Base-by-base conservation (phyloP, 139 green algal genomes). In the Chlorella sp. region DNA sequence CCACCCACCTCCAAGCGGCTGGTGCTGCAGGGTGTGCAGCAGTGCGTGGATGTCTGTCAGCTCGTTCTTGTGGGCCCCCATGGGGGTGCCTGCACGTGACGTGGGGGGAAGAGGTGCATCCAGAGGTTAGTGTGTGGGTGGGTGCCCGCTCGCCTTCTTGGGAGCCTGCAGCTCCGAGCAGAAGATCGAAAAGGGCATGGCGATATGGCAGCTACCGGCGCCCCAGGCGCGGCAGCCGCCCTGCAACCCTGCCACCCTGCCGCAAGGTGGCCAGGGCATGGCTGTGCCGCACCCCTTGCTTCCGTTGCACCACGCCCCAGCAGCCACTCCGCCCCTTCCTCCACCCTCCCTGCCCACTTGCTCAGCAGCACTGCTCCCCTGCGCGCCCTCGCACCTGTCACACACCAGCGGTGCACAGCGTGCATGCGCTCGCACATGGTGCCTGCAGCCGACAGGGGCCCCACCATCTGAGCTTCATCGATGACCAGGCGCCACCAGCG, bases 391-490 rank as follows among this genome's bases (percentile, higher is more conserved):
- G 14, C 60, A 68, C 60, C 60, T 68, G 60, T 68, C 15, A 97
- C 96, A 36, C 90, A 94, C 95, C 95, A 97, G 81, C 95, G 90
- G 92, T 93, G 91, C n/a, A 42, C 66, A 2, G 94, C 90, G 1
- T n/a, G 15, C 39, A 97, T 87, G 4, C 91, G 87, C 21, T 68
- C 69, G 16, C 87, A 91, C 95, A 97, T 97, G 24, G 61, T 40
- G 87, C 90, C 83, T 69, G 86, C 88, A 1, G 81, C 36, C 18
- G 82, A 85, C 39, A 88, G 73, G 39, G 82, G 80, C 4, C 92
- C 94, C 76, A 96, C 94, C 91, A 95, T 92, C 93, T 97, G 96
- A 0, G 96, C 96, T 92, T 97, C 96, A 76, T 97, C 96, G 42
- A 97, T 79, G 34, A 96, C 93, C 61, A 97, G 37, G 0, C 96